Evolutionary conservation across 257 asterid species (phyloP).

Genomic region (Lantana camara): DNA sequence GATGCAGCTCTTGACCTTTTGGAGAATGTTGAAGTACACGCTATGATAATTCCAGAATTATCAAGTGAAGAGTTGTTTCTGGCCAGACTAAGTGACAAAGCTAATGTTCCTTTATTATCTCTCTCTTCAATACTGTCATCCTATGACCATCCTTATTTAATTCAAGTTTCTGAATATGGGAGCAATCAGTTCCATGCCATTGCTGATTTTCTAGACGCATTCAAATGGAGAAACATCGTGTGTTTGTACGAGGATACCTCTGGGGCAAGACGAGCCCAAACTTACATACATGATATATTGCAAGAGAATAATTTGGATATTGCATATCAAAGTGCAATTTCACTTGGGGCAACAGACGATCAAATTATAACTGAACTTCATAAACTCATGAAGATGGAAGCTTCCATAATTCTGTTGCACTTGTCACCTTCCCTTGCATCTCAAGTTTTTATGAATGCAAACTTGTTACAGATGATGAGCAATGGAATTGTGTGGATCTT

Average conservation of each 20-base stretch:
- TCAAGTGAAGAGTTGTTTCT: constrained; percentile 32
- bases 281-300: constrained; percentile 26
- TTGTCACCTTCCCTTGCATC: constrained; percentile 37
- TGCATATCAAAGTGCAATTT: constrained; percentile 22
- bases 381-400: constrained; percentile 19
- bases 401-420: constrained; percentile 38
- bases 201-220: constrained; percentile 28
- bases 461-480: constrained; percentile 41
- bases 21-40: constrained; percentile 36
- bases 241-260: constrained; percentile 40
- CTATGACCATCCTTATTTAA: constrained; percentile 29
- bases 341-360: constrained; percentile 26
- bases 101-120: constrained; percentile 40
- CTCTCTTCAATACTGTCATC: constrained; percentile 31
- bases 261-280: constrained; percentile 26
- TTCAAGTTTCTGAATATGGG: constrained; percentile 45
- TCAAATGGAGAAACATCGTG: constrained; percentile 41
- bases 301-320: constrained; percentile 29
- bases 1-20: constrained; percentile 47
- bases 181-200: constrained; percentile 38
- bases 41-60: constrained; percentile 37
- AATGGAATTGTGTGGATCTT: constrained; percentile 50
- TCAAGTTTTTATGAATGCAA: constrained; percentile 35
- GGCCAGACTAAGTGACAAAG: constrained; percentile 32
- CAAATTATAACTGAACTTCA: constrained; percentile 34